phyloP scores from a whole-genome alignment of 2,329 filamentous ascomycete genomes.

The Aspergillus pseudoglaucus region DNA sequence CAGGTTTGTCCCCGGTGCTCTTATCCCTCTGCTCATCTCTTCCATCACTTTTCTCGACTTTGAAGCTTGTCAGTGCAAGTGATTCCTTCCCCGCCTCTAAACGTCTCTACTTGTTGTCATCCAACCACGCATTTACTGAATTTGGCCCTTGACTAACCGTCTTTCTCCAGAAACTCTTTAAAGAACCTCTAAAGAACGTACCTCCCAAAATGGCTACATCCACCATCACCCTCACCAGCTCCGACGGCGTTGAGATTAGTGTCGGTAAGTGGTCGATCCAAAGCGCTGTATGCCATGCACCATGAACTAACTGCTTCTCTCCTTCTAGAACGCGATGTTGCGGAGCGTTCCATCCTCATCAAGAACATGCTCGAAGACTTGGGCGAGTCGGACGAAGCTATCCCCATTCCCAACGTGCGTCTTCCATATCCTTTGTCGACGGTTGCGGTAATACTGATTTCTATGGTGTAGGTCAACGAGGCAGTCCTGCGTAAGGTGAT shows the following conservation, averaged over 20 bases:
- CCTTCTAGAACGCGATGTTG: constrained; percentile 65
- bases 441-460: neutral
- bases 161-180: neutral
- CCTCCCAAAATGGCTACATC: neutral
- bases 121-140: neutral
- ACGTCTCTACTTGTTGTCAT: neutral
- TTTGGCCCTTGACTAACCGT: neutral
- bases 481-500: constrained; percentile 91
- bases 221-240: constrained; percentile 10
- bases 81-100: neutral
- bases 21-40: neutral
- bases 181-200: too few species aligned
- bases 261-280: constrained; percentile 41
- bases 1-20: neutral
- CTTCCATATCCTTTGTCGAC: neutral
- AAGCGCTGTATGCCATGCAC: neutral
- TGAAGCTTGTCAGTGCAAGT: neutral
- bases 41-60: neutral
- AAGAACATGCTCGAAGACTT: constrained; percentile 98
- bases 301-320: constrained; percentile 22
- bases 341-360: constrained; percentile 88
- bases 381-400: constrained; percentile 55
- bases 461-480: constrained; percentile 65
- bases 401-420: constrained; percentile 63
- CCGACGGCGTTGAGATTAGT: constrained; percentile 33